Conservation (phyloP, 1,284 basidiomycete species). For the Wallemia ichthyophaga region DNA sequence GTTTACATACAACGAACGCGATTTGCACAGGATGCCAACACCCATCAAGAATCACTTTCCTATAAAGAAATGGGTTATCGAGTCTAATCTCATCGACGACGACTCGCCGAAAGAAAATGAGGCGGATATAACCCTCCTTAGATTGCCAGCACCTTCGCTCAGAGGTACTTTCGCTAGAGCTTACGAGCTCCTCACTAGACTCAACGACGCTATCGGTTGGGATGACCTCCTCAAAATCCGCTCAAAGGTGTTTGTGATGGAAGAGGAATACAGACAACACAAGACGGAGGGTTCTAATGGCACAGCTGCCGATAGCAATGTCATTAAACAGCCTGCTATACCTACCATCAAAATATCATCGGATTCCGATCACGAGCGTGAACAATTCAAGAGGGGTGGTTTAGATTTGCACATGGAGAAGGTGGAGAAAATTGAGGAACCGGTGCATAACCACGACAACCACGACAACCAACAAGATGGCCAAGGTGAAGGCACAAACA, state of each 20-base stretch:
- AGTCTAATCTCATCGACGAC: conserved; percentile 28
- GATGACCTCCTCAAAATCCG: conserved; percentile 86
- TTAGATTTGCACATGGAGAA: neutral
- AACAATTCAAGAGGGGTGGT: conserved; percentile 14
- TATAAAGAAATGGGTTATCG: conserved; percentile 50
- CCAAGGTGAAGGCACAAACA: neutral
- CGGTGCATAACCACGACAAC: conserved; percentile 4
- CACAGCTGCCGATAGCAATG: conserved; percentile 5
- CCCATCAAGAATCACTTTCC: conserved; percentile 63
- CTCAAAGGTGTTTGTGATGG: conserved; percentile 93
- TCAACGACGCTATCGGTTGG: conserved; percentile 88
- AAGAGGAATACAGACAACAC: conserved; percentile 69
- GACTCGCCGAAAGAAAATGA: conserved; percentile 46
- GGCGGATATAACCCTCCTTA: conserved; percentile 70
- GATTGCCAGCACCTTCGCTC: conserved; percentile 73
- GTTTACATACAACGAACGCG: conserved; percentile 96
- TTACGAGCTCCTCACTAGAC: conserved; percentile 58
- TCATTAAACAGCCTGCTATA: conserved; percentile 18
- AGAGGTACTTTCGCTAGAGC: conserved; percentile 88
- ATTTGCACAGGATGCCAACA: conserved; percentile 60
- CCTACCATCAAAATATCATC: conserved; percentile 71
- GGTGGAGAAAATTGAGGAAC: conserved; percentile 4
- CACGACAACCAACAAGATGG: neutral
- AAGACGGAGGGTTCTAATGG: conserved; percentile 37
- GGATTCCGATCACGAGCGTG: conserved; percentile 32